Percentiles rank a stretch among this genome's conserved stretches.
These are phyloP conservation scores for Poa annua DNA, from an alignment of 176 grass and related monocot genomes.

Conservation along the genomic window DNA sequence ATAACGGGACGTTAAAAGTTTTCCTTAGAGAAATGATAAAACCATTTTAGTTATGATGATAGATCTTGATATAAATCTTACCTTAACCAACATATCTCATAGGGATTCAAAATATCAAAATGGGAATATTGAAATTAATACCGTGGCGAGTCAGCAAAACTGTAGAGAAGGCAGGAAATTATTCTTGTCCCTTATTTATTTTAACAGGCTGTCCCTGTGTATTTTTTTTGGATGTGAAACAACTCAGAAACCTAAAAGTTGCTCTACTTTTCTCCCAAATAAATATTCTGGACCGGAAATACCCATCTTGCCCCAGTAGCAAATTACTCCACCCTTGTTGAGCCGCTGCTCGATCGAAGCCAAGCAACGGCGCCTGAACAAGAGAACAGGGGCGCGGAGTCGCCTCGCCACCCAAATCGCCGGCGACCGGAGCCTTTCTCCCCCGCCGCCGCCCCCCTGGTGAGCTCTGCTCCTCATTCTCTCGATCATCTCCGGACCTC, in stretches of 20 bases:
- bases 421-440: constrained; percentile 16
- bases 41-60: not conserved
- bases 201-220: not conserved
- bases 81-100: not conserved
- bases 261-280: not conserved
- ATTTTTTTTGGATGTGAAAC: not conserved
- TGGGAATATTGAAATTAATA: not conserved
- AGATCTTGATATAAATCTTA: not conserved
- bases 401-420: constrained; percentile 8
- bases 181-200: not conserved
- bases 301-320: not conserved
- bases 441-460: constrained; percentile 1
- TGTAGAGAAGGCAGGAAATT: not conserved
- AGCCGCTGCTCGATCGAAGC: constrained; percentile 28
- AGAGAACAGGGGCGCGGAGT: constrained; percentile 15
- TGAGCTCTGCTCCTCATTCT: constrained; percentile 8
- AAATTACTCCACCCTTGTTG: not conserved
- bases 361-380: constrained; percentile 29
- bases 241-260: not conserved
- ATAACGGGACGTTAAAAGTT: not conserved
- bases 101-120: not conserved
- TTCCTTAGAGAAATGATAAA: not conserved
- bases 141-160: not conserved
- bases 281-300: constrained; percentile 2
- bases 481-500: not conserved